Evolutionary conservation across 768 basidiomycete species (phyloP).

Genomic region (Russula compacta): DNA sequence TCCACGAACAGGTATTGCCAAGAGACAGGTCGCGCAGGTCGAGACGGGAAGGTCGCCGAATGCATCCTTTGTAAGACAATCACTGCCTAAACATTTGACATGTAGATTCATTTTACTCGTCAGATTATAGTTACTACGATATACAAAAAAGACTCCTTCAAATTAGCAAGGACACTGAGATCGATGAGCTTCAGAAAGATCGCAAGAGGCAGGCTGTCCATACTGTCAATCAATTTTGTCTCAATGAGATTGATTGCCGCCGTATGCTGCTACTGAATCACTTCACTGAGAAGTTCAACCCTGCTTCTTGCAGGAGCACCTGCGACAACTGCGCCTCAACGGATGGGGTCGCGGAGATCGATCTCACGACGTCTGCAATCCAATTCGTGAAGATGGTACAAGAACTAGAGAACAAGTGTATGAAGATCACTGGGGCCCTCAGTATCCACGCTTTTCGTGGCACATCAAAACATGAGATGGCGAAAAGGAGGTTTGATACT

Average conservation of each 20-base stretch:
- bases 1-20: slow-evolving; percentile 62
- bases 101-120: background rate
- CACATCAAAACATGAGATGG: slow-evolving; percentile 3
- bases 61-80: slow-evolving; percentile 71
- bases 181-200: slow-evolving; percentile 45
- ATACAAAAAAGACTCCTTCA: slow-evolving; percentile 44
- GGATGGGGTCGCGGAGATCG: slow-evolving; percentile 31
- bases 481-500: background rate
- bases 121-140: slow-evolving; percentile 64
- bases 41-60: slow-evolving; percentile 76
- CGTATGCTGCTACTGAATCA: slow-evolving; percentile 81
- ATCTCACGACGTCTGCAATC: slow-evolving; percentile 54
- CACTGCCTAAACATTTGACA: background rate
- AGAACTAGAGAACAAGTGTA: background rate
- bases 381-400: slow-evolving; percentile 35
- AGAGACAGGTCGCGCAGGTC: slow-evolving; percentile 94
- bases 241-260: slow-evolving; percentile 77
- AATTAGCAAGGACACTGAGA: slow-evolving; percentile 43
- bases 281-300: slow-evolving; percentile 77
- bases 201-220: slow-evolving; percentile 57
- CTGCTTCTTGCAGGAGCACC: slow-evolving; percentile 48
- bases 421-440: slow-evolving; percentile 9
- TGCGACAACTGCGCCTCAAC: slow-evolving; percentile 72
- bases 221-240: slow-evolving; percentile 71
- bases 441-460: slow-evolving; percentile 16